Percentiles rank a stretch among this genome's conserved stretches.
These are phyloP conservation scores for Punica granatum DNA, from an alignment of 345 rosid species.

Conservation along the genomic window DNA sequence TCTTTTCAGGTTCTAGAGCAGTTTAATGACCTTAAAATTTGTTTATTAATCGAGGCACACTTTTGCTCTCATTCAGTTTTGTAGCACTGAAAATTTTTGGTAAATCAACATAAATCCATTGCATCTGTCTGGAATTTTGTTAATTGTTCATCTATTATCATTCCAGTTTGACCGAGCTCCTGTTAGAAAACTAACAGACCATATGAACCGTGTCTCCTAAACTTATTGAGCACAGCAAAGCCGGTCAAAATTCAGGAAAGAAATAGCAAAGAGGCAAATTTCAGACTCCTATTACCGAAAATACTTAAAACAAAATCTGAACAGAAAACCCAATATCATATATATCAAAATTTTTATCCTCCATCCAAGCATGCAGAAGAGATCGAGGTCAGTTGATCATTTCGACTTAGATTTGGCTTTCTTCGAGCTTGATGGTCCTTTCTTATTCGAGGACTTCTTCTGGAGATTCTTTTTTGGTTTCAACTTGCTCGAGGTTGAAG, in stretches of 20 bases:
- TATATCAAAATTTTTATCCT: background rate
- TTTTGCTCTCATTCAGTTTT: background rate
- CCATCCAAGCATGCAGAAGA: background rate
- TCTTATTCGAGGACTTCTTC: conserved; percentile 30
- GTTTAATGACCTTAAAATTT: background rate
- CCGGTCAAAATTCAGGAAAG: too few relatives aligned
- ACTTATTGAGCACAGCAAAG: too few relatives aligned
- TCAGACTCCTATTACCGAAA: too few relatives aligned
- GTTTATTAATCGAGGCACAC: background rate
- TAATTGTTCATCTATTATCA: too few relatives aligned
- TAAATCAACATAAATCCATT: background rate
- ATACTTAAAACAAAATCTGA: too few relatives aligned
- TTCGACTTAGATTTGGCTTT: conserved; percentile 27
- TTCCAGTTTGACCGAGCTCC: too few relatives aligned
- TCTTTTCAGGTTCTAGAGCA: background rate
- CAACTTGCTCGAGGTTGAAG: conserved; percentile 35
- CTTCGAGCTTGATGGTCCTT: conserved; percentile 10
- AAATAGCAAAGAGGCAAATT: too few relatives aligned
- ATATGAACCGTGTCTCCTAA: too few relatives aligned
- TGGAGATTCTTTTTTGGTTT: conserved; percentile 32
- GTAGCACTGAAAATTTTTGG: background rate
- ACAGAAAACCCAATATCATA: background rate
- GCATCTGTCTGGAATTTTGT: too few relatives aligned
- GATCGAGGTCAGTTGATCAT: conserved; percentile 19
- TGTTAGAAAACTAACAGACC: too few relatives aligned